Percentiles rank a stretch among this genome's conserved stretches.
Evolutionary conservation across 2,329 filamentous ascomycete species (phyloP).

Genomic region (Sarocladium oryzae): DNA sequence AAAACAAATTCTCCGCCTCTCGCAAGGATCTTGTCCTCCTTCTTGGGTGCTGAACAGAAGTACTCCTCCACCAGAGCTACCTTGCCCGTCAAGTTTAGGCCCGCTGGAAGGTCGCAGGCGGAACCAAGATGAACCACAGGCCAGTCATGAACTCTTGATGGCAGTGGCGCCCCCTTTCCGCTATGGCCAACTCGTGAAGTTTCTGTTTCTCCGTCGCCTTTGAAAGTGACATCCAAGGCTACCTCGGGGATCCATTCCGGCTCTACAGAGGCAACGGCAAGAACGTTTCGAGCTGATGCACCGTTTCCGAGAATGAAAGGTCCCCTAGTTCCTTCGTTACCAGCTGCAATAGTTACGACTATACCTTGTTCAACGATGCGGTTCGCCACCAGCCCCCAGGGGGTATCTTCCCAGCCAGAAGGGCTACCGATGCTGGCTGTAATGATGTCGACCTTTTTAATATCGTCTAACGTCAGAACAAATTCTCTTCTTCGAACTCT

Average conservation of each 20-base stretch:
- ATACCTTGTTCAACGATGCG: slow-evolving; percentile 21
- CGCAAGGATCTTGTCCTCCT: slow-evolving; percentile 2
- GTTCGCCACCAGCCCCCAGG: slow-evolving; percentile 24
- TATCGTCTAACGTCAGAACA: neutral
- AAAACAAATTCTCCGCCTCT: slow-evolving; percentile 2
- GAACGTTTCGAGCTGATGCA: slow-evolving; percentile 33
- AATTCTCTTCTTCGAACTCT: no score
- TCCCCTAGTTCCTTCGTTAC: slow-evolving; percentile 4
- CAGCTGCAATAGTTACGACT: slow-evolving; percentile 9
- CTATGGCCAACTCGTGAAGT: slow-evolving; percentile 3
- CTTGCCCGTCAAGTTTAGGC: neutral
- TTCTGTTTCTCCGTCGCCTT: neutral
- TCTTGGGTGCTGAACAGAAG: slow-evolving; percentile 5
- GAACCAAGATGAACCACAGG: slow-evolving; percentile 1
- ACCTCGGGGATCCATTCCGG: slow-evolving; percentile 6
- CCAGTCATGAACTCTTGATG: slow-evolving; percentile 7
- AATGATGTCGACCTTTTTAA: slow-evolving; percentile 21
- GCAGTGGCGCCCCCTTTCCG: neutral
- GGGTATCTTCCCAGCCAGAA: slow-evolving; percentile 21
- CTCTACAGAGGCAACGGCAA: slow-evolving; percentile 33
- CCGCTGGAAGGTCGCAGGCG: slow-evolving; percentile 1
- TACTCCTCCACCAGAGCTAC: slow-evolving; percentile 3
- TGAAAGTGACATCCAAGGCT: slow-evolving; percentile 5
- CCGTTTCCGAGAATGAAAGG: slow-evolving; percentile 17
- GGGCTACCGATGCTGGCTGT: slow-evolving; percentile 22